A percentile compares a stretch with the other conserved stretches of the same genome.
phyloP scores from a whole-genome alignment of 2,329 filamentous ascomycete genomes.

The Bisporella sp. region DNA sequence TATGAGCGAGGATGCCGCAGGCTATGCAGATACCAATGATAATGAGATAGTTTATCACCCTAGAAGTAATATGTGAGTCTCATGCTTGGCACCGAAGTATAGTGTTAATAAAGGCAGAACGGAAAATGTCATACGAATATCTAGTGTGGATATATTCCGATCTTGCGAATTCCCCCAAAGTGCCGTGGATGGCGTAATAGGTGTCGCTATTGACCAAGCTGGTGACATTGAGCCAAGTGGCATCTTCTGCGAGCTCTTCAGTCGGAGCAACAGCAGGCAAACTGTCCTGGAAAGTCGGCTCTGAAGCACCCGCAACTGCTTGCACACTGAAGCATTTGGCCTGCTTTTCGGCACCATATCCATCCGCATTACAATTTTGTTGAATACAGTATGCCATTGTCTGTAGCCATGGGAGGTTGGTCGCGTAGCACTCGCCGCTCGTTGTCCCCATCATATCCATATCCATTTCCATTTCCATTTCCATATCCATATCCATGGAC shows the following conservation, averaged over 20 bases:
- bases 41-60: not conserved
- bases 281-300: not conserved
- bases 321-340: constrained; percentile 19
- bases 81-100: not conserved
- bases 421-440: not conserved
- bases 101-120: not conserved
- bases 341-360: constrained; percentile 12
- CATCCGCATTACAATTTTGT: constrained; percentile 15
- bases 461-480: not conserved
- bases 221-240: not conserved
- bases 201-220: constrained; percentile 8
- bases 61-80: not conserved
- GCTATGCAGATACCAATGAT: not conserved
- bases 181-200: not conserved
- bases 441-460: not conserved
- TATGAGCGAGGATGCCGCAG: not conserved
- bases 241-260: not conserved
- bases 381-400: constrained; percentile 26
- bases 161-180: not conserved
- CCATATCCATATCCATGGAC: not conserved
- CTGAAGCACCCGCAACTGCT: not conserved
- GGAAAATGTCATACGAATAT: not conserved
- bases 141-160: not conserved
- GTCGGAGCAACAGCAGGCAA: not conserved
- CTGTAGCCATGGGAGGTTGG: constrained; percentile 23